phyloP scores from a whole-genome alignment of 129 eudicot genomes.

The Centaurea solstitialis region DNA sequence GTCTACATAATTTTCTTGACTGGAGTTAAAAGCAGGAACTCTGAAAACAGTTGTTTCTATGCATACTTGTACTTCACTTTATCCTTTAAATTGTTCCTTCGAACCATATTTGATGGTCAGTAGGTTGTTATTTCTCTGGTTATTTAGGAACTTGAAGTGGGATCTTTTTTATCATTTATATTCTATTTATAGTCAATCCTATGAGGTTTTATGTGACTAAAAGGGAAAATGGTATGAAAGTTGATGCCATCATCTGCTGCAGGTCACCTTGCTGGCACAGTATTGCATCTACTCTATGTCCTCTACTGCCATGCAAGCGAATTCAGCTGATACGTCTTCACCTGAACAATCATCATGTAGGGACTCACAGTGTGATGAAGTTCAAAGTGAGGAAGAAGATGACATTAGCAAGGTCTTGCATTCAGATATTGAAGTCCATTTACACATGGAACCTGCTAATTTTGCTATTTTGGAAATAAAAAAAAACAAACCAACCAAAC shows the following conservation, averaged over 20 bases:
- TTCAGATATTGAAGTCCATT: no score
- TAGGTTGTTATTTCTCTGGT: neutral
- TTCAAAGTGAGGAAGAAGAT: constrained; percentile 66
- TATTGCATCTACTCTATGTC: constrained; percentile 33
- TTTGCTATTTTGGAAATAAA: no score
- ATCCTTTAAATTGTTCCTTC: neutral
- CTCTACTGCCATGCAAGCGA: constrained; percentile 43
- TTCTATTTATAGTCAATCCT: neutral
- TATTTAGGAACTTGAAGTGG: neutral
- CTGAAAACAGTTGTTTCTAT: neutral
- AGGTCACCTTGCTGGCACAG: constrained; percentile 49
- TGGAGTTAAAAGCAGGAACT: neutral
- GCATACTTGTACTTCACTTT: neutral
- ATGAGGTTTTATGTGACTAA: neutral
- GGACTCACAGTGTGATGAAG: constrained; percentile 66
- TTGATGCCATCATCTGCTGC: constrained; percentile 12
- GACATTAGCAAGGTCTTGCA: constrained; percentile 27
- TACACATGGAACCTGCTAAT: no score
- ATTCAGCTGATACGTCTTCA: constrained; percentile 70
- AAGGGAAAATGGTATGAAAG: neutral
- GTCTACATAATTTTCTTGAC: neutral
- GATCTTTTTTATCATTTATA: neutral
- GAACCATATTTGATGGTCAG: neutral
- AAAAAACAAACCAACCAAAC: no score
- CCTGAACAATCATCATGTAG: constrained; percentile 69